Base-by-base conservation (phyloP, 176 grass and related monocot genomes). In the Carex kokanica region DNA sequence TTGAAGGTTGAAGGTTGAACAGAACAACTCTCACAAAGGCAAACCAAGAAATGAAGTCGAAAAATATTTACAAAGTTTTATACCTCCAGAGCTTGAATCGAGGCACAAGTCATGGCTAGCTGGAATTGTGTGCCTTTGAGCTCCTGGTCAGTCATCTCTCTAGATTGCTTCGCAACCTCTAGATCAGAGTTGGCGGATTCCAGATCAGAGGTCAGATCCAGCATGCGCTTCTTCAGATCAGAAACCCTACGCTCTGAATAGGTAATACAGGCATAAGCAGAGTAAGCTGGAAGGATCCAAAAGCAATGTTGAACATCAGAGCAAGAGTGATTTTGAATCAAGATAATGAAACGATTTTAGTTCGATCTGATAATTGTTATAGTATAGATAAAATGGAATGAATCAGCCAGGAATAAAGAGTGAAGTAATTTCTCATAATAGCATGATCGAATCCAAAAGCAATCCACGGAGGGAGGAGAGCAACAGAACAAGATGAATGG, bases 161-260 rank as follows among this genome's bases (percentile, higher is more conserved):
- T 85, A 17, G 85, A 86, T 53, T 69, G 84, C 88, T 97, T 97
- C 17, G 88, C 85, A 31, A 54, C 38, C 2, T 88, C 84, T 41
- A 94, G 90, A 82, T 89, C 85, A 23, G 83, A 78, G 49, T 83
- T 78, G 34, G 90, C 85, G 17, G 75, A 81, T 41, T 90, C 80
- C 16, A 91, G 53, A 2, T 64, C 80, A 2, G 85, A 79, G 63
- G 79, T 74, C 18, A 83, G 25, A 14, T 92, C 85, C 18, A 83
- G 78, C 34, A 92, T 12, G 55, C 90, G 88, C 47, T 88, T 86
- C 87, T 52, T 92, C 47, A 94, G 88, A 78, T 92, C 90, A 12
- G 81, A 88, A 34, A 91, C 88, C 78, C 88, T 88, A 4, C 87
- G 85, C 80, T 94, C 92, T 92, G 85, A 78, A 87, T 17, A 14